Percentiles rank a stretch among this genome's conserved stretches.
Conservation (phyloP, 768 basidiomycete species). For the Neoboletus subvelutipes region DNA sequence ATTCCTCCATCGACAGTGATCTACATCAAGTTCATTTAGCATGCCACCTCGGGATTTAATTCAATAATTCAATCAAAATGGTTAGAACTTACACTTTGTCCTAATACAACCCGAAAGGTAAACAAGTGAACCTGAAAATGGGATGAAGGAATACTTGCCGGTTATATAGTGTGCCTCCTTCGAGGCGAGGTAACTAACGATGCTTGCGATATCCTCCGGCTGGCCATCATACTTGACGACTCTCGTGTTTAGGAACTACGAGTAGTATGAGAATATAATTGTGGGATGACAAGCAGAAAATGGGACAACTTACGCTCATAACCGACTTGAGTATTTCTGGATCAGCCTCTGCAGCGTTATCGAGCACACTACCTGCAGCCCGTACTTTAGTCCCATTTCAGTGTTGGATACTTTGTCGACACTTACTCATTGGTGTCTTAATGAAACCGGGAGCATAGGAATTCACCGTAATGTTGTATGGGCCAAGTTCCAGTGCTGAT, state of each 20-base stretch:
- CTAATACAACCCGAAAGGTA: neutral
- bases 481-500: neutral
- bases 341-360: too few species aligned
- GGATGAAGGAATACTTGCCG: conserved; percentile 16
- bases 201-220: conserved; percentile 31
- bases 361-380: too few species aligned
- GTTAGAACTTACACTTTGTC: conserved; percentile 9
- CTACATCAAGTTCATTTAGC: neutral
- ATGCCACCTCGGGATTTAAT: neutral
- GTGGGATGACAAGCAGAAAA: too few species aligned
- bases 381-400: too few species aligned
- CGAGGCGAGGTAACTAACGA: conserved; percentile 35
- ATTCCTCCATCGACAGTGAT: conserved; percentile 9
- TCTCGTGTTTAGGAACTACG: too few species aligned
- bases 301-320: too few species aligned
- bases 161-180: conserved; percentile 37
- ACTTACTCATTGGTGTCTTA: neutral
- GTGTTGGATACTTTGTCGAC: neutral
- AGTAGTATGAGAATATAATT: too few species aligned
- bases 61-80: neutral
- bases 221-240: conserved; percentile 11
- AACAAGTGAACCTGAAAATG: neutral
- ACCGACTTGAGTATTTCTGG: too few species aligned
- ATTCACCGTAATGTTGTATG: neutral
- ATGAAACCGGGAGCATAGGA: neutral